phyloP scores from a whole-genome alignment of 768 basidiomycete species.

The Dioszegia hungarica region DNA sequence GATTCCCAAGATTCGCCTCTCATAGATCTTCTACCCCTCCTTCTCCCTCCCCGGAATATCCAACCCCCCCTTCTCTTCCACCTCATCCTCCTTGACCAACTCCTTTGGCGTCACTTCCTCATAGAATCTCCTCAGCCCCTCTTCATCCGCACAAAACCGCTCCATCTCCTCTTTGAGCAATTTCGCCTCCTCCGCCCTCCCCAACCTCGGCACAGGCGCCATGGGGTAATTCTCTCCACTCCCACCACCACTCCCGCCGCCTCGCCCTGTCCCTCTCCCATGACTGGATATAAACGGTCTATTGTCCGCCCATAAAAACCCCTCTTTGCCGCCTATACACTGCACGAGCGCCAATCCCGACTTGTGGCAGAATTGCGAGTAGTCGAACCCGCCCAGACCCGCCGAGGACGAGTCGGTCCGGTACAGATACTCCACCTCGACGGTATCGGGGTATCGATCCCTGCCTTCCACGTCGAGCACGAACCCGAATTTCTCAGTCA shows the following conservation, averaged over 20 bases:
- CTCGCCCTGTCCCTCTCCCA: slow-evolving; percentile 49
- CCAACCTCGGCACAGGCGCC: slow-evolving; percentile 27
- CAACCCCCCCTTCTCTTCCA: slow-evolving; percentile 8
- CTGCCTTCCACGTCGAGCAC: slow-evolving; percentile 68
- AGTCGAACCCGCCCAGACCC: slow-evolving; percentile 57
- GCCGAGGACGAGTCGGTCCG: slow-evolving; percentile 57
- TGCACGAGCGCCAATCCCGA: slow-evolving; percentile 87
- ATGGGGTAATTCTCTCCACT: slow-evolving; percentile 40
- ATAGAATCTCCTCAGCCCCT: slow-evolving; percentile 62
- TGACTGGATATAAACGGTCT: slow-evolving; percentile 54
- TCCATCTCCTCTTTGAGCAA: slow-evolving; percentile 60
- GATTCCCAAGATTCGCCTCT: background rate
- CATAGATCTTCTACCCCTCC: background rate
- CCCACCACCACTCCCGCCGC: slow-evolving; percentile 56
- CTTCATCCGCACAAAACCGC: slow-evolving; percentile 62
- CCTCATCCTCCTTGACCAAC: background rate
- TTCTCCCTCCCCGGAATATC: slow-evolving; percentile 6
- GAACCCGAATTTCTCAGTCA: slow-evolving; percentile 68
- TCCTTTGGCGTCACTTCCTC: slow-evolving; percentile 59
- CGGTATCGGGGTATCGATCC: slow-evolving; percentile 67
- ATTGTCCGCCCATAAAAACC: slow-evolving; percentile 86
- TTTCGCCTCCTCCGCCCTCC: slow-evolving; percentile 60
- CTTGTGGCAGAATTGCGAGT: slow-evolving; percentile 89
- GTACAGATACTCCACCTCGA: slow-evolving; percentile 86
- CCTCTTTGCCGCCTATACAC: slow-evolving; percentile 69